Percentiles rank a stretch among this genome's conserved stretches.
Conservation (phyloP, 768 basidiomycete genomes). For the Mycena floridula region DNA sequence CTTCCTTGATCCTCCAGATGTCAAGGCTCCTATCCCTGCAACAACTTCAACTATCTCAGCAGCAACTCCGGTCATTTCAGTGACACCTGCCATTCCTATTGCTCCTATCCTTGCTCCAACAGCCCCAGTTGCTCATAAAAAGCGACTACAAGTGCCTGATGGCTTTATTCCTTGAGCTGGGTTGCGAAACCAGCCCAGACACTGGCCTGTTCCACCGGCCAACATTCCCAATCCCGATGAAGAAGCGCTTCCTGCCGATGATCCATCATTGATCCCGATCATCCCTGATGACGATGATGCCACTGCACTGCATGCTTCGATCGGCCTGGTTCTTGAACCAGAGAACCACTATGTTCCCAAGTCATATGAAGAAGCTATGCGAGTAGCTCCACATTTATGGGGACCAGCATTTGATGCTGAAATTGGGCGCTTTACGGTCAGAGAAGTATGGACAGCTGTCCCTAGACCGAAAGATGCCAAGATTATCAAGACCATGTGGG, state of each 20-base stretch:
- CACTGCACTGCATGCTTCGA: neutral
- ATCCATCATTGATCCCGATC: neutral
- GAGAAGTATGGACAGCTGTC: slow-evolving; percentile 1
- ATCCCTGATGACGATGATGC: neutral
- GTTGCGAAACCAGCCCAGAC: too few species aligned
- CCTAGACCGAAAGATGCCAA: neutral
- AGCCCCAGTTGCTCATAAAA: too few species aligned
- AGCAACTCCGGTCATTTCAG: too few species aligned
- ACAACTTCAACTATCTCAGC: too few species aligned
- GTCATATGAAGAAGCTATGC: neutral
- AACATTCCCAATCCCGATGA: too few species aligned
- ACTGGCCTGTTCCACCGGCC: too few species aligned
- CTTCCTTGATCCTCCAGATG: neutral
- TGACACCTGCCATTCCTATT: too few species aligned
- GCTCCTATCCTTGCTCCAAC: too few species aligned
- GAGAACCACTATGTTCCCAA: neutral
- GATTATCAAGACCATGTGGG: slow-evolving; percentile 1
- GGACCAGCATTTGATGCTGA: neutral
- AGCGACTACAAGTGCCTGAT: too few species aligned
- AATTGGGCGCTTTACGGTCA: neutral
- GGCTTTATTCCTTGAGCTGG: too few species aligned
- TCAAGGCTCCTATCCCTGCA: neutral
- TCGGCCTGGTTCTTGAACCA: neutral
- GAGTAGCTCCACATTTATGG: slow-evolving; percentile 3
- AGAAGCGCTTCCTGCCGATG: too few species aligned